A percentile compares a stretch with the other conserved stretches of the same genome.
Evolutionary conservation across 1,139 yeast genomes (phyloP).

Genomic region (Geotrichum bryndzae): DNA sequence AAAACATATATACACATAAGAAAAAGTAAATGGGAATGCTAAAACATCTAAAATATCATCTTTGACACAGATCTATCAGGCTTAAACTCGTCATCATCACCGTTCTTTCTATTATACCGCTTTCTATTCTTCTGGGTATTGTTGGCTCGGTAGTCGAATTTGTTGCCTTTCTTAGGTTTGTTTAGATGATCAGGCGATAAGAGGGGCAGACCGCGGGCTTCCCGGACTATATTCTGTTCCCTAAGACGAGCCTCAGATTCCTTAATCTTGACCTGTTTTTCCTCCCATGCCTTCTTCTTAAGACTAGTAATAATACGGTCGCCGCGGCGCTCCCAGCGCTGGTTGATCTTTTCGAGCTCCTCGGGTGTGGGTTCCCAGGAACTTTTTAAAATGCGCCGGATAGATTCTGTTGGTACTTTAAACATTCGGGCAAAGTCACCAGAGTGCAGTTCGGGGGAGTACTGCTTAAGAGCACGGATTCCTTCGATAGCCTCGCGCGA

Average conservation of each 20-base stretch:
- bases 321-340: slow-evolving; percentile 49
- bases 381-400: slow-evolving; percentile 70
- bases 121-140: background rate
- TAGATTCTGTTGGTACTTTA: slow-evolving; percentile 73
- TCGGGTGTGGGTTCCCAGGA: slow-evolving; percentile 68
- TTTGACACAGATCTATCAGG: background rate
- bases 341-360: slow-evolving; percentile 39
- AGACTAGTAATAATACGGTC: slow-evolving; percentile 27
- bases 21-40: background rate
- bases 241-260: slow-evolving; percentile 1
- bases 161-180: background rate
- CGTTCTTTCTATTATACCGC: background rate
- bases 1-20: background rate
- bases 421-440: slow-evolving; percentile 60
- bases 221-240: slow-evolving; percentile 10
- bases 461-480: slow-evolving; percentile 49
- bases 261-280: slow-evolving; percentile 10
- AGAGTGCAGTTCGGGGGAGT: slow-evolving; percentile 53
- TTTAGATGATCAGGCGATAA: background rate
- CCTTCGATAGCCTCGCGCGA: slow-evolving; percentile 68
- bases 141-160: background rate
- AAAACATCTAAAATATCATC: slow-evolving; percentile 16
- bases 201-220: slow-evolving; percentile 4
- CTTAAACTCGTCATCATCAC: slow-evolving; percentile 5
- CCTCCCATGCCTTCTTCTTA: slow-evolving; percentile 11